phyloP scores from a whole-genome alignment of 805 yeast species.

The Ogataea salicorniae region DNA sequence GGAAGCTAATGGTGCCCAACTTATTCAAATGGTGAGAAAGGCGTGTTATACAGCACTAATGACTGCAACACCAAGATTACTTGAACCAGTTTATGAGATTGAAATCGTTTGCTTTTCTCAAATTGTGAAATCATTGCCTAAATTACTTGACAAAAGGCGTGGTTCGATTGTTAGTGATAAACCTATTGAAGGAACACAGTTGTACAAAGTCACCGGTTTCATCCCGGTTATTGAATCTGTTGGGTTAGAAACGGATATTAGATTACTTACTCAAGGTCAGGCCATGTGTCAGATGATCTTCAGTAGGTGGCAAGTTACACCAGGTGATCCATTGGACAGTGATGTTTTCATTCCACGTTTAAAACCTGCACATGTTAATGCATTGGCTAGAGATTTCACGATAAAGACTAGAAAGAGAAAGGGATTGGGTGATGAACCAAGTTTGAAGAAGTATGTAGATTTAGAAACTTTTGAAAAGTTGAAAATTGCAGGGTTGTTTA shows the following conservation, averaged over 20 bases:
- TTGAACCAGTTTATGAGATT: constrained; percentile 77
- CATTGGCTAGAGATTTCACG: constrained; percentile 83
- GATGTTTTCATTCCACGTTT: constrained; percentile 59
- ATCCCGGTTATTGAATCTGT: constrained; percentile 88
- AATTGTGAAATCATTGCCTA: constrained; percentile 20
- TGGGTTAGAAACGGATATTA: constrained; percentile 83
- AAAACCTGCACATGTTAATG: constrained; percentile 64
- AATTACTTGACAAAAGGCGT: constrained; percentile 56
- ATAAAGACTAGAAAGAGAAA: constrained; percentile 85
- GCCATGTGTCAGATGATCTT: constrained; percentile 66
- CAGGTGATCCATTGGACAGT: constrained; percentile 86
- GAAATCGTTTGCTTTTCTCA: constrained; percentile 50
- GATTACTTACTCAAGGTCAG: constrained; percentile 73
- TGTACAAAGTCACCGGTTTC: constrained; percentile 54
- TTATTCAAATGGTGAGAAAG: constrained; percentile 74
- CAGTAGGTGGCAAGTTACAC: constrained; percentile 70
- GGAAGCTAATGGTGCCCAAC: constrained; percentile 57
- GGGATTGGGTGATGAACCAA: constrained; percentile 74
- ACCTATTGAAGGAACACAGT: constrained; percentile 69
- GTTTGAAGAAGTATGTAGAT: constrained; percentile 62
- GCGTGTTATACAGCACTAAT: constrained; percentile 81
- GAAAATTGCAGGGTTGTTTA: constrained; percentile 24
- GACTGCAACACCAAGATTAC: constrained; percentile 67
- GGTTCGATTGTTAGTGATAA: constrained; percentile 47
- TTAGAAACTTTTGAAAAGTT: constrained; percentile 50